A percentile compares a stretch with the other conserved stretches of the same genome.
Evolutionary conservation across 106 monocot genomes (phyloP).

Genomic region (Platanthera zijinensis): DNA sequence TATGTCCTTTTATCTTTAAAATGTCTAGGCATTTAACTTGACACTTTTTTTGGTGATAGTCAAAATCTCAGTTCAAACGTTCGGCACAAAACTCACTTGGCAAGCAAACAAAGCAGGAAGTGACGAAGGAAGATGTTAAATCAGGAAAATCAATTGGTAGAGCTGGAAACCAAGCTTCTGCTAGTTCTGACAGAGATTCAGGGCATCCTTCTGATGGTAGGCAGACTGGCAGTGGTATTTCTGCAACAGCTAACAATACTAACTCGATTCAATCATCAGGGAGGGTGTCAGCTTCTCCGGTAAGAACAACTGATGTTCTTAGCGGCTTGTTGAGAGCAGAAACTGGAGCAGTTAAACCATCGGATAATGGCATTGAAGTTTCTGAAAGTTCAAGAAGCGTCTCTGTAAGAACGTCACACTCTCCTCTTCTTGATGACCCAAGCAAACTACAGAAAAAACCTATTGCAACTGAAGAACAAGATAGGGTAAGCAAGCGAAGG

Average conservation of each 20-base stretch:
- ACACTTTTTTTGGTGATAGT: constrained; percentile 24
- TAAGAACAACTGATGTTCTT: constrained; percentile 19
- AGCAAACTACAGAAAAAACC: constrained; percentile 54
- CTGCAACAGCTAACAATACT: constrained; percentile 29
- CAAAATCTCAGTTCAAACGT: constrained; percentile 54
- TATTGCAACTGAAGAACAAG: constrained; percentile 54
- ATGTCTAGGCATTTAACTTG: not conserved
- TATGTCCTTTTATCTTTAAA: not conserved
- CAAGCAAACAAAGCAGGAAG: constrained; percentile 58
- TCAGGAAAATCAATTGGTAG: constrained; percentile 50
- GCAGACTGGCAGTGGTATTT: constrained; percentile 14
- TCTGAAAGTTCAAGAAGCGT: constrained; percentile 16
- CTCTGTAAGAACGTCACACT: constrained; percentile 17
- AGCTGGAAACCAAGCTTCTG: constrained; percentile 28
- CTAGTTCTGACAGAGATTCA: constrained; percentile 30
- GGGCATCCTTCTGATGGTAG: constrained; percentile 35
- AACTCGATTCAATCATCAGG: constrained; percentile 15
- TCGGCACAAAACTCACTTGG: constrained; percentile 29
- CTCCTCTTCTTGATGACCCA: constrained; percentile 28
- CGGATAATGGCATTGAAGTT: constrained; percentile 30
- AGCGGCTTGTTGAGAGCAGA: constrained; percentile 26
- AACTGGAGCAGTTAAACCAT: constrained; percentile 9
- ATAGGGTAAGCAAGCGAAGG: constrained; percentile 62
- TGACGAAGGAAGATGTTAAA: constrained; percentile 62
- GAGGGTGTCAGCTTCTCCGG: constrained; percentile 21